Conservation (phyloP, 768 basidiomycete genomes). For the Gymnopilus junonius region DNA sequence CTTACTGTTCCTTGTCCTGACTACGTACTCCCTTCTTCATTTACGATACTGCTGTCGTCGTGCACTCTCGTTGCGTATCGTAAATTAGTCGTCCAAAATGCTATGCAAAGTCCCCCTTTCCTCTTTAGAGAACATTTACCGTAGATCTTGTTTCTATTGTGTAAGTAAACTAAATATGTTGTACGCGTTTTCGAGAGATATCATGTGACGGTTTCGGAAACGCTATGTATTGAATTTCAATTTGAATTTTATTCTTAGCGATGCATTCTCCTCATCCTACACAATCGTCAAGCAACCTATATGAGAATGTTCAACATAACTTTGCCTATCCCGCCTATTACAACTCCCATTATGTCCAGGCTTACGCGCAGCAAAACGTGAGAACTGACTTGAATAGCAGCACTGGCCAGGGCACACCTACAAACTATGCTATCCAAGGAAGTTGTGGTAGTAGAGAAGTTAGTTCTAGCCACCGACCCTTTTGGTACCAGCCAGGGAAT, state of each 20-base stretch:
- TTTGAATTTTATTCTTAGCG: not conserved
- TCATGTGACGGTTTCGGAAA: slow-evolving; percentile 25
- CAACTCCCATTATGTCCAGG: slow-evolving; percentile 61
- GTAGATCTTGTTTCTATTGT: slow-evolving; percentile 2
- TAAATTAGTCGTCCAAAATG: slow-evolving; percentile 26
- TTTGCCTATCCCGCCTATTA: slow-evolving; percentile 32
- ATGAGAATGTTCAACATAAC: not conserved
- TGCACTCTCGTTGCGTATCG: slow-evolving; percentile 22
- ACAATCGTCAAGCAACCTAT: slow-evolving; percentile 7
- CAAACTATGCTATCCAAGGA: not conserved
- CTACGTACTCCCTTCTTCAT: slow-evolving; percentile 20
- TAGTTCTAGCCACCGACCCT: slow-evolving; percentile 5
- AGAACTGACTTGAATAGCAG: not conserved
- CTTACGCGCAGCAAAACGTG: slow-evolving; percentile 42
- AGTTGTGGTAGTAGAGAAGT: not conserved
- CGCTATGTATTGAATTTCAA: slow-evolving; percentile 2
- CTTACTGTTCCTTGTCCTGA: slow-evolving; percentile 11
- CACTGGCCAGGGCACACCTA: not conserved
- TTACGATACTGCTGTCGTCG: slow-evolving; percentile 27
- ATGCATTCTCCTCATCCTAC: slow-evolving; percentile 22
- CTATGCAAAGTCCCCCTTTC: slow-evolving; percentile 11
- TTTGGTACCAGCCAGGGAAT: slow-evolving; percentile 70
- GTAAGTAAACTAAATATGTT: not conserved
- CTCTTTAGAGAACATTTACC: not conserved
- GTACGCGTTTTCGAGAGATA: not conserved